Evolutionary conservation across 169 alveolate species (phyloP).

Genomic region (Eimeria zaria): DNA sequence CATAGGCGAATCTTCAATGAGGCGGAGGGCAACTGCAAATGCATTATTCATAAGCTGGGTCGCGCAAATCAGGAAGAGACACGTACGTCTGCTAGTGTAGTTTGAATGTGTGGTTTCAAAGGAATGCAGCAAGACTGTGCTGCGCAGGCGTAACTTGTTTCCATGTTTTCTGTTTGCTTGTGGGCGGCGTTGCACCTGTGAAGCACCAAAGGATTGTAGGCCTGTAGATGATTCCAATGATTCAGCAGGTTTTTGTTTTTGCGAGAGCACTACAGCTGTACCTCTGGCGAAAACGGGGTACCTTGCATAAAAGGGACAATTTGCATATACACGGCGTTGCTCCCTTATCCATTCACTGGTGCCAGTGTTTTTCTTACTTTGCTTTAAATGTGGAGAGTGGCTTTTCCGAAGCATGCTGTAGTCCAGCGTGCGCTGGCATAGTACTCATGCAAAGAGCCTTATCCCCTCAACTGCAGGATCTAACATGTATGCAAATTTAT

Average conservation of each 20-base stretch:
- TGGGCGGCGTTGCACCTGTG: neutral
- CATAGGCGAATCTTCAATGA: neutral
- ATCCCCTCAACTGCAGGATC: too few species aligned
- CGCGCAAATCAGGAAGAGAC: neutral
- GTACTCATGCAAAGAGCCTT: too few species aligned
- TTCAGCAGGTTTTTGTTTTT: neutral
- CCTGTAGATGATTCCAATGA: neutral
- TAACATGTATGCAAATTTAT: too few species aligned
- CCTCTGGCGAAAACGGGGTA: too few species aligned
- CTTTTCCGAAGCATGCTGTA: too few species aligned
- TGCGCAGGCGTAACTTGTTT: neutral
- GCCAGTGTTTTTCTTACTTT: too few species aligned
- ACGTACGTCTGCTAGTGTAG: neutral
- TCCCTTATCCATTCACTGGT: too few species aligned
- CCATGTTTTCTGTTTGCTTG: neutral
- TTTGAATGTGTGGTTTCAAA: neutral
- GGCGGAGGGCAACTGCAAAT: neutral
- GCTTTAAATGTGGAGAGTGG: too few species aligned
- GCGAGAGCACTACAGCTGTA: too few species aligned
- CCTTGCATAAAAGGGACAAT: too few species aligned
- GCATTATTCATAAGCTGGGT: neutral
- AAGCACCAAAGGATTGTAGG: neutral
- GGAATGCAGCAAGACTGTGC: neutral
- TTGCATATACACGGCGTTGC: too few species aligned
- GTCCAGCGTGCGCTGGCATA: too few species aligned